Conservation (phyloP, 2,329 filamentous ascomycete species). For the Claviceps africana region DNA sequence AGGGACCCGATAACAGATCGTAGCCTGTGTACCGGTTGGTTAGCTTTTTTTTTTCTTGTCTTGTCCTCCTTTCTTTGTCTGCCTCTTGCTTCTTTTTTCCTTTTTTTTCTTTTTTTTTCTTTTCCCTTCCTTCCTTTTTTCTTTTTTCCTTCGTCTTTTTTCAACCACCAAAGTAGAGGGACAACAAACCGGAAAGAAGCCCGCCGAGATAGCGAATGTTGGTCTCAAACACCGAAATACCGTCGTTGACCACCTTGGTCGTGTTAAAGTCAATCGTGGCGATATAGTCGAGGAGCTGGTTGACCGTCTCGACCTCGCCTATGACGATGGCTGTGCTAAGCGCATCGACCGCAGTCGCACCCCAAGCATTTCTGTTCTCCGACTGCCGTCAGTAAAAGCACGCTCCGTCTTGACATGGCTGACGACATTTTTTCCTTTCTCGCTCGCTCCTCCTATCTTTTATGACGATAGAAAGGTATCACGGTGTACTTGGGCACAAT, state of each 20-base stretch:
- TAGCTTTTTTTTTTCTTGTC: background rate
- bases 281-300: conserved; percentile 57
- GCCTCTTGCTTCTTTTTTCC: background rate
- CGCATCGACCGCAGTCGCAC: conserved; percentile 68
- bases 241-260: conserved; percentile 27
- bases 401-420: no score
- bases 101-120: no score
- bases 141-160: no score
- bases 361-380: conserved; percentile 62
- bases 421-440: background rate
- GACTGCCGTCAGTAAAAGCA: background rate
- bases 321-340: conserved; percentile 70
- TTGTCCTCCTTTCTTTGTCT: background rate
- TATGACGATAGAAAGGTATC: background rate
- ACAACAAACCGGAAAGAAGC: conserved; percentile 49
- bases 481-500: background rate
- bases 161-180: no score
- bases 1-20: conserved; percentile 57
- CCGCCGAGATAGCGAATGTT: conserved; percentile 81
- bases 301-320: conserved; percentile 52
- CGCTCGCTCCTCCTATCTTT: background rate
- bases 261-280: conserved; percentile 55
- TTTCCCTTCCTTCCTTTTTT: no score
- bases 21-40: conserved; percentile 35
- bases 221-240: conserved; percentile 73